Evolutionary conservation across 768 basidiomycete species (phyloP), one percentile per base, ranked within the genome.

Genomic region (Dioszegia aurantiaca): DNA sequence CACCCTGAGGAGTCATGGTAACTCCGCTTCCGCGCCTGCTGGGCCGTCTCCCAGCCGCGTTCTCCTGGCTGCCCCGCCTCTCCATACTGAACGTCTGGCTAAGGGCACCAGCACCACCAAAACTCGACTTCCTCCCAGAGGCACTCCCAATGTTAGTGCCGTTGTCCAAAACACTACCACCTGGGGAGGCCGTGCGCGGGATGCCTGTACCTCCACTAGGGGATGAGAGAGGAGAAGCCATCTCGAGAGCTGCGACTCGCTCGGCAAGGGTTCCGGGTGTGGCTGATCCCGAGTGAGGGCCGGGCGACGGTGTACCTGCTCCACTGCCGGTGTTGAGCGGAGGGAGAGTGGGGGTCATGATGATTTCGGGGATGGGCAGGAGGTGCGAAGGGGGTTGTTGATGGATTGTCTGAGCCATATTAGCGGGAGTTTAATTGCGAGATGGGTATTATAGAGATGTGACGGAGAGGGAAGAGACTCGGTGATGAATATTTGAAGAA

Each of bases 1-100:
- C 85, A 21, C 90, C 90, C 27, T 82, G 82, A 40, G 88, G 83
- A 69, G 89, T 80, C 40, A 83, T 81, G 59, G 88, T 77, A 67
- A 83, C 87, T 10, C 87, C 87, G 68, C 70, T 72, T 6, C 73
- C 75, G 37, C 75, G 60, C 53, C 75, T 55, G 49, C 70, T 74
- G 19, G 51, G 26, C 27, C 64, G 53, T 19, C 37, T 40, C 23
- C 23, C 51, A 30, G 48, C 57, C n/a, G 44, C 54, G 21, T 57
- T 58, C 19, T 60, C 51, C 21, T 47, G 27, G 40, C 60, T 62
- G 9, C 55, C 51, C 51, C 63, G 58, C 41, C 69, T 40, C 49
- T 70, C 65, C 55, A 58, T 67, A 23, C 47, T 40, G 44, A 68
- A 68, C 17, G 26, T n/a, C 47, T 60, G 43, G 44, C 59, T 63